Evolutionary conservation across 306 rosid species (phyloP).

Genomic region (Psophocarpus tetragonolobus): DNA sequence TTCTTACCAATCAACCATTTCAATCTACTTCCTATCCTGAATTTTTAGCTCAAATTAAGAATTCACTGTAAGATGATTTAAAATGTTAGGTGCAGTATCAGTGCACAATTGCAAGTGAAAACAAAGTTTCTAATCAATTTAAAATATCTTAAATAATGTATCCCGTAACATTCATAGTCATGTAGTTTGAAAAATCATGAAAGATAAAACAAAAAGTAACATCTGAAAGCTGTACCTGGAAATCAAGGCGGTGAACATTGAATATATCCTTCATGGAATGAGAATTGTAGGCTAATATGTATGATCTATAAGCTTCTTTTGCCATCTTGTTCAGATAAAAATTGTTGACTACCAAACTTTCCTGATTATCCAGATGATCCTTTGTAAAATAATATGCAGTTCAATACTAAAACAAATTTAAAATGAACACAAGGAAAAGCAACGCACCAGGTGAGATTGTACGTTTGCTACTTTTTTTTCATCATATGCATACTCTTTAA

Average conservation of each 20-base stretch:
- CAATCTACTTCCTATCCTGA: background rate
- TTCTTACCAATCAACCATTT: slow-evolving; percentile 9
- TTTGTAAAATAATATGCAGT: slow-evolving; percentile 16
- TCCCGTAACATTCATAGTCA: background rate
- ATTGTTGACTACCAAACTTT: slow-evolving; percentile 63
- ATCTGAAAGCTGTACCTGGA: slow-evolving; percentile 58
- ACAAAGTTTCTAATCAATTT: background rate
- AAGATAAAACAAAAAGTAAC: background rate
- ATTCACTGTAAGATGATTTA: background rate
- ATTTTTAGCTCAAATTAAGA: background rate
- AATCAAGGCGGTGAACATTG: slow-evolving; percentile 83
- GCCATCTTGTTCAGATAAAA: slow-evolving; percentile 75
- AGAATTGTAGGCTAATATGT: slow-evolving; percentile 78
- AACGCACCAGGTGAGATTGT: slow-evolving; percentile 76
- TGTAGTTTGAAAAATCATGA: background rate
- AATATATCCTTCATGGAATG: slow-evolving; percentile 95
- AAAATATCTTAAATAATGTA: background rate
- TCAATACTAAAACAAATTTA: background rate
- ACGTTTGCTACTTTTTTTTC: slow-evolving; percentile 80
- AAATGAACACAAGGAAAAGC: slow-evolving; percentile 13
- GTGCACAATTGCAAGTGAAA: background rate
- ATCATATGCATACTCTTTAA: slow-evolving; percentile 73
- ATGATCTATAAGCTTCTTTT: slow-evolving; percentile 89
- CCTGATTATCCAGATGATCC: slow-evolving; percentile 51
- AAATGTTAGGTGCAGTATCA: background rate